phyloP scores from a whole-genome alignment of 2,329 filamentous ascomycete species.

The Cladosporium halotolerans region DNA sequence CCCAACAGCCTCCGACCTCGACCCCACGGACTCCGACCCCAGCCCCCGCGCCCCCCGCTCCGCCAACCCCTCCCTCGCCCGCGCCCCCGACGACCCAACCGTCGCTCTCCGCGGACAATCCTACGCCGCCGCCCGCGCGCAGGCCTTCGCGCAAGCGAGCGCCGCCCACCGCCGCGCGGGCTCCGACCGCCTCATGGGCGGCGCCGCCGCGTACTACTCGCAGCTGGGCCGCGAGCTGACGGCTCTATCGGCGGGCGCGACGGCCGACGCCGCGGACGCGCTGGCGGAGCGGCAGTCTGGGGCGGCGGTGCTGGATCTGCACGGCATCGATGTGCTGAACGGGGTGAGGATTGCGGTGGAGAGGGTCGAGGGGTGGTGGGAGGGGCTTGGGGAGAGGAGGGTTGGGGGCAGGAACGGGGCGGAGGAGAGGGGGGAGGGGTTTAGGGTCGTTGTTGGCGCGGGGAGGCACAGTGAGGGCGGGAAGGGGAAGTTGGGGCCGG shows the following conservation, averaged over 20 bases:
- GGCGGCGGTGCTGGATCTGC: slow-evolving; percentile 62
- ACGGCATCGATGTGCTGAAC: slow-evolving; percentile 75
- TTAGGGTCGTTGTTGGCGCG: slow-evolving; percentile 72
- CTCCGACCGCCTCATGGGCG: slow-evolving; percentile 67
- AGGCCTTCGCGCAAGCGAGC: slow-evolving; percentile 53
- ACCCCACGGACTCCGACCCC: slow-evolving; percentile 20
- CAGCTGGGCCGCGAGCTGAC: slow-evolving; percentile 62
- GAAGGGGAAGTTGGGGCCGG: slow-evolving; percentile 67
- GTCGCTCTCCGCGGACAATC: slow-evolving; percentile 14
- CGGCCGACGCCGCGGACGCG: slow-evolving; percentile 61
- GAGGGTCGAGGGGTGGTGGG: slow-evolving; percentile 70
- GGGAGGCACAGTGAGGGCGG: slow-evolving; percentile 75
- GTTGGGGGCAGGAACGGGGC: slow-evolving; percentile 39
- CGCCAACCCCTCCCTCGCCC: slow-evolving; percentile 18
- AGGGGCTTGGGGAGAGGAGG: slow-evolving; percentile 58
- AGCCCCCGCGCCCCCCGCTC: slow-evolving; percentile 7
- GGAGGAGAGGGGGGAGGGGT: slow-evolving; percentile 48
- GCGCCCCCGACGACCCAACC: slow-evolving; percentile 16
- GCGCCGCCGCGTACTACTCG: slow-evolving; percentile 69
- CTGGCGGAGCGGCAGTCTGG: slow-evolving; percentile 62
- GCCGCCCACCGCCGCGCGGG: slow-evolving; percentile 55
- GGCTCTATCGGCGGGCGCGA: slow-evolving; percentile 51
- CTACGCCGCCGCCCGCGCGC: slow-evolving; percentile 42
- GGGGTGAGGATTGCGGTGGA: slow-evolving; percentile 70
- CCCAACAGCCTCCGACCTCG: slow-evolving; percentile 31